These are phyloP conservation scores for Coemansia sp. DNA, from an alignment of 192 early-diverging fungal genomes.

Conservation along the genomic window DNA sequence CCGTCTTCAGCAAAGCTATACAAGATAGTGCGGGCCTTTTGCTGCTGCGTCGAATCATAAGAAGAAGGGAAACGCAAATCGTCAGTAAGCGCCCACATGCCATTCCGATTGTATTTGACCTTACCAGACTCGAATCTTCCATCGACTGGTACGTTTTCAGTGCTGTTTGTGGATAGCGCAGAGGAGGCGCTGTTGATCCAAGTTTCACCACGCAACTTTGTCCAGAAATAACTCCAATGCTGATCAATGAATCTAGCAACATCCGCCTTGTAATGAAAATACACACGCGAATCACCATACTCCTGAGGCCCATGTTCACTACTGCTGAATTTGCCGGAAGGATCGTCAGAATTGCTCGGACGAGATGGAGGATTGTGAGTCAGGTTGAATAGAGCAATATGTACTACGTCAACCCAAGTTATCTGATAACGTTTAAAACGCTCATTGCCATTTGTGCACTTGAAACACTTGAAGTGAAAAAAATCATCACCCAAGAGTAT, in stretches of 20 bases:
- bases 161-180: slow-evolving; percentile 59
- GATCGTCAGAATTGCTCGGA: slow-evolving; percentile 30
- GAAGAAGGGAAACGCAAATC: slow-evolving; percentile 54
- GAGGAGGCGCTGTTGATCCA: slow-evolving; percentile 66
- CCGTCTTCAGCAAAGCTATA: slow-evolving; percentile 55
- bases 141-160: slow-evolving; percentile 56
- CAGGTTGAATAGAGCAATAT: slow-evolving; percentile 66
- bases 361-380: slow-evolving; percentile 50
- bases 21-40: slow-evolving; percentile 51
- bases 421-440: slow-evolving; percentile 58
- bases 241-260: slow-evolving; percentile 66
- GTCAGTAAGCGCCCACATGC: slow-evolving; percentile 57
- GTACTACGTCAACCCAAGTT: slow-evolving; percentile 67
- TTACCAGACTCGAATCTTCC: slow-evolving; percentile 59
- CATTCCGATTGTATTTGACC: slow-evolving; percentile 57
- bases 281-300: slow-evolving; percentile 49
- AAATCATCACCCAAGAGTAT: slow-evolving; percentile 70
- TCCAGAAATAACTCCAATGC: slow-evolving; percentile 69
- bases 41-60: slow-evolving; percentile 56
- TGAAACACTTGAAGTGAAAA: slow-evolving; percentile 62
- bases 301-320: slow-evolving; percentile 55
- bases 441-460: slow-evolving; percentile 59
- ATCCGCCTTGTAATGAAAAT: slow-evolving; percentile 62
- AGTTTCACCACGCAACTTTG: slow-evolving; percentile 58
- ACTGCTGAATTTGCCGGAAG: slow-evolving; percentile 44